Conservation (phyloP, 163 green algal genomes). For the Chlorella variabilis region DNA sequence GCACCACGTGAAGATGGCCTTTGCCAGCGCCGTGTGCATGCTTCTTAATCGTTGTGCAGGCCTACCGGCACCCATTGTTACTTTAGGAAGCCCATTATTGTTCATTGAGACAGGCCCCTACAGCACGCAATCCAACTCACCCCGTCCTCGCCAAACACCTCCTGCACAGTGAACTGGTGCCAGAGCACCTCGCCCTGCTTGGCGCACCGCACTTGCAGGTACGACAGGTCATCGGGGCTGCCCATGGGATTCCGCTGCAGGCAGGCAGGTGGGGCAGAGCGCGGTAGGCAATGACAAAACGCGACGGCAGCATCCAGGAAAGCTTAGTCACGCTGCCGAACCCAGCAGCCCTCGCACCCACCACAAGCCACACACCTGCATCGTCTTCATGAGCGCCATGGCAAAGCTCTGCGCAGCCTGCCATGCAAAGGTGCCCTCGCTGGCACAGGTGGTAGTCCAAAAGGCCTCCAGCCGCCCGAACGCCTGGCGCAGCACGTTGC, state of each 20-base stretch:
- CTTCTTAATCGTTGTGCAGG: no score
- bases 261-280: not conserved
- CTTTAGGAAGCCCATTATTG: no score
- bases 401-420: conserved; percentile 55
- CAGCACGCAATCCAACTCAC: no score
- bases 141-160: conserved; percentile 33
- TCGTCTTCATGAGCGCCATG: conserved; percentile 39
- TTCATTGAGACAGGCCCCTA: no score
- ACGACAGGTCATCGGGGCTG: conserved; percentile 45
- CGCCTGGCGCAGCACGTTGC: conserved; percentile 48
- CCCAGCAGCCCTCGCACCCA: not conserved
- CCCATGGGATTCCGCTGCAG: conserved; percentile 46
- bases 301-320: not conserved
- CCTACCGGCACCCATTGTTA: no score
- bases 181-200: conserved; percentile 49
- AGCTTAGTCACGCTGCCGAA: not conserved
- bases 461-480: conserved; percentile 28
- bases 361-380: conserved; percentile 20
- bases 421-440: conserved; percentile 49
- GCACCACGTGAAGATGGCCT: no score
- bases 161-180: conserved; percentile 49
- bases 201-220: conserved; percentile 51
- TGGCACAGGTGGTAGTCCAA: conserved; percentile 39
- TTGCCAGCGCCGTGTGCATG: no score
- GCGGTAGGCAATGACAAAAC: not conserved